A percentile compares a stretch with the other conserved stretches of the same genome.
These are phyloP conservation scores for Scenedesmus sp. DNA, from an alignment of 163 green algal genomes.

Conservation along the genomic window DNA sequence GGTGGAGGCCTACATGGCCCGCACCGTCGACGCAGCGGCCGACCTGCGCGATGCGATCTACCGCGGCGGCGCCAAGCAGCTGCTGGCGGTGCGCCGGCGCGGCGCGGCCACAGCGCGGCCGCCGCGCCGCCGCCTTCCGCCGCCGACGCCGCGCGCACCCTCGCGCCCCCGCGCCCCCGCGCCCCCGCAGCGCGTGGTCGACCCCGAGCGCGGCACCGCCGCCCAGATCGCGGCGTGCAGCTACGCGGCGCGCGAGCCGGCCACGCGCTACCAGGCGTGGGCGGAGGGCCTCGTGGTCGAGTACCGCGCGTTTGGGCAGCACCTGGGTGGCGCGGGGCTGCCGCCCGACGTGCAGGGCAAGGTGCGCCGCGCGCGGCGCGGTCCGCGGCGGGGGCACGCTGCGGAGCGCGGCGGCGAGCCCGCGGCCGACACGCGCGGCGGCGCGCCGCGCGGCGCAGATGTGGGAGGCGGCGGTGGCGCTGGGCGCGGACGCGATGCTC, in stretches of 20 bases:
- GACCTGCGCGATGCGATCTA: conserved; percentile 59
- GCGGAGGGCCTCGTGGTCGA: conserved; percentile 36
- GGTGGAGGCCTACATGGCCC: conserved; percentile 53
- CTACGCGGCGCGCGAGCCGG: conserved; percentile 53
- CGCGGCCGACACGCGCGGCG: neutral
- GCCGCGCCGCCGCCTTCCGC: neutral
- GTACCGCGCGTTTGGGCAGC: conserved; percentile 15
- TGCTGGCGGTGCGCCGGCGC: conserved; percentile 49
- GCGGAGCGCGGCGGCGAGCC: neutral
- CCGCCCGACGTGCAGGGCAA: conserved; percentile 35
- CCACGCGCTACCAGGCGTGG: conserved; percentile 51
- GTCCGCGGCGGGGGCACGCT: neutral
- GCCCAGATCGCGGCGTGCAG: conserved; percentile 50
- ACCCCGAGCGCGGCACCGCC: conserved; percentile 52
- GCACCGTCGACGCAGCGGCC: conserved; percentile 51
- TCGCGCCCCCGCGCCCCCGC: too few relatives aligned
- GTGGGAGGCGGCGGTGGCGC: conserved; percentile 56
- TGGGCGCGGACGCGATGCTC: conserved; percentile 54
- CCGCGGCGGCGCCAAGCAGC: conserved; percentile 40
- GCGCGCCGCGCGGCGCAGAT: conserved; percentile 32
- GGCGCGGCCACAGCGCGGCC: too few relatives aligned
- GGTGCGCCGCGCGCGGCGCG: conserved; percentile 32
- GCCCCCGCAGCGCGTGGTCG: conserved; percentile 50
- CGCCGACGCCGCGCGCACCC: too few relatives aligned
- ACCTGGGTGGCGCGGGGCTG: conserved; percentile 14